These are phyloP conservation scores for California macrophylla DNA, from an alignment of 441 rosid species.

Conservation along the genomic window DNA sequence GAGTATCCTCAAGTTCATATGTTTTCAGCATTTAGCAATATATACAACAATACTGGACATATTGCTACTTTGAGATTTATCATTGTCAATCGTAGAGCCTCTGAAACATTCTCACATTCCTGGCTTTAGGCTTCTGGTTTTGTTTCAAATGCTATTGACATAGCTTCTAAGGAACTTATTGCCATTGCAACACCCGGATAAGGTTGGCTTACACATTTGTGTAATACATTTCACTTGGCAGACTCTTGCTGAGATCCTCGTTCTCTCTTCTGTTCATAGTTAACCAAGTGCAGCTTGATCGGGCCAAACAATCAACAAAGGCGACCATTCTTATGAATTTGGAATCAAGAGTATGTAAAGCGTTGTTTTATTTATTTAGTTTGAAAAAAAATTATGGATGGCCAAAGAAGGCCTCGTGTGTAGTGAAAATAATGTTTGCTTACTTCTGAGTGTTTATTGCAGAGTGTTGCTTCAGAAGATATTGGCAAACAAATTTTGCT, in stretches of 20 bases:
- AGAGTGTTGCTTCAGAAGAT: conserved; percentile 24
- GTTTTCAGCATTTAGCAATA: background rate
- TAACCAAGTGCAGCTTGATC: conserved; percentile 15
- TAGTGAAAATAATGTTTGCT: background rate
- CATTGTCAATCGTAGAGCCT: background rate
- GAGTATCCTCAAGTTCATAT: background rate
- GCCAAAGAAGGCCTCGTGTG: background rate
- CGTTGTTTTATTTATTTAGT: background rate
- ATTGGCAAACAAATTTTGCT: conserved; percentile 24
- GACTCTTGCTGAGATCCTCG: background rate
- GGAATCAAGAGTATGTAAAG: conserved; percentile 21
- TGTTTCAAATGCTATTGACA: background rate
- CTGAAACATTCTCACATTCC: background rate
- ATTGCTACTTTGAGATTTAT: background rate
- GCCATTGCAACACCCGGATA: background rate
- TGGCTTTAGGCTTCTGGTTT: conserved; percentile 3
- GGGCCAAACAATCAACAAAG: conserved; percentile 23
- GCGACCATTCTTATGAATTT: conserved; percentile 24
- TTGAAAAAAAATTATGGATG: background rate
- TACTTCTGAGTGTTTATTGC: conserved; percentile 3
- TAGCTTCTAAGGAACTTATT: background rate
- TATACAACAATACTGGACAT: background rate
- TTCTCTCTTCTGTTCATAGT: conserved; percentile 9
- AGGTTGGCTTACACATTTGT: background rate
- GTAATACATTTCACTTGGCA: background rate